Evolutionary conservation across 108 stramenopile species (phyloP).

Genomic region (Conticribra guillardii): DNA sequence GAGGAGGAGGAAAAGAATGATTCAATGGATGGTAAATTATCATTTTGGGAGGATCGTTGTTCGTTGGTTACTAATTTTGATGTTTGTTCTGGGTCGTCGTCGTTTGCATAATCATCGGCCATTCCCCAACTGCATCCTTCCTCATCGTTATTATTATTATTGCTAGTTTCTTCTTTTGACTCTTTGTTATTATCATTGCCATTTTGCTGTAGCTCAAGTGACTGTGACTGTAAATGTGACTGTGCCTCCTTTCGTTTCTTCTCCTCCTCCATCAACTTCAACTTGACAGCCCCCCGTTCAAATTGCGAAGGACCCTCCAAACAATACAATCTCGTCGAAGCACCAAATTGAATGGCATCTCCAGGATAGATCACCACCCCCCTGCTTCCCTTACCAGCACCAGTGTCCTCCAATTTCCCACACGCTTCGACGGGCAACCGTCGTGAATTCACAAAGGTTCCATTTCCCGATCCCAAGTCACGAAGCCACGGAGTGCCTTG

Average conservation of each 20-base stretch:
- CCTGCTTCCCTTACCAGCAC: slow-evolving; percentile 54
- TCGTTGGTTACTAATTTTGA: too few relatives aligned
- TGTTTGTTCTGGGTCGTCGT: too few relatives aligned
- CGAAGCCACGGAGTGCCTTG: slow-evolving; percentile 64
- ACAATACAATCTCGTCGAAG: slow-evolving; percentile 63
- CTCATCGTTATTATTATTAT: slow-evolving; percentile 18
- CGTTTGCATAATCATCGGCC: slow-evolving; percentile 8
- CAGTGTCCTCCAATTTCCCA: slow-evolving; percentile 49
- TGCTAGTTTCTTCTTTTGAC: neutral
- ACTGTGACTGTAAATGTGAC: too few relatives aligned
- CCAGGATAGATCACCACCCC: slow-evolving; percentile 78
- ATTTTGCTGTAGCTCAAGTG: neutral
- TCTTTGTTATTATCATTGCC: neutral
- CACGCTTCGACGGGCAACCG: slow-evolving; percentile 56
- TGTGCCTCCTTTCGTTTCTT: neutral
- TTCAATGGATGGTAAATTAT: slow-evolving; percentile 38
- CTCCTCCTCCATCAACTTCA: slow-evolving; percentile 7
- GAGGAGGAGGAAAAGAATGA: slow-evolving; percentile 25
- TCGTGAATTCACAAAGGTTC: slow-evolving; percentile 69
- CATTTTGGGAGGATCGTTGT: slow-evolving; percentile 12
- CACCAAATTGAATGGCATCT: slow-evolving; percentile 76
- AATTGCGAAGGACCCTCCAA: slow-evolving; percentile 71
- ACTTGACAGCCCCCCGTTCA: slow-evolving; percentile 45
- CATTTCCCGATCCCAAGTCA: slow-evolving; percentile 73
- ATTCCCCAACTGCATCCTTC: slow-evolving; percentile 62